Percentiles rank a stretch among this genome's conserved stretches.
Conservation (phyloP, 2,329 filamentous ascomycete genomes). For the Neopestalotiopsis clavispora region DNA sequence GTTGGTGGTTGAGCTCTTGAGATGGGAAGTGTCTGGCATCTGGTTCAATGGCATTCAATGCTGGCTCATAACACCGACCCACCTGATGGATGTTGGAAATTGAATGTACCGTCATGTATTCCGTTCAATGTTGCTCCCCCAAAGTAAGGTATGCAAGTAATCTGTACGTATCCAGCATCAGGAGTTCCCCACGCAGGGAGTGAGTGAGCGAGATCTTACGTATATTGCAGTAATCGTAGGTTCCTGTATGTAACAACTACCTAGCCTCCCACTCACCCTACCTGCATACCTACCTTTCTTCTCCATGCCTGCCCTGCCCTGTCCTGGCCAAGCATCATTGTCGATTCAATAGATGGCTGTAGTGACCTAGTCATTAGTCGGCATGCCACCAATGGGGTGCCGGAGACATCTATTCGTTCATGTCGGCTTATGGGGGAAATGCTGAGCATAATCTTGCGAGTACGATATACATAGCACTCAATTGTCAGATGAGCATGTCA, state of each 20-base stretch:
- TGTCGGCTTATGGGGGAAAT: too few relatives aligned
- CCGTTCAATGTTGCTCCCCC: not conserved
- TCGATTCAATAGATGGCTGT: not conserved
- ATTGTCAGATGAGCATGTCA: too few relatives aligned
- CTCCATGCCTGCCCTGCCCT: not conserved
- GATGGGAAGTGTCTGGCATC: too few relatives aligned
- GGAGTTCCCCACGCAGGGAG: not conserved
- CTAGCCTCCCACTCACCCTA: not conserved
- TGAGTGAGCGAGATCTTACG: not conserved
- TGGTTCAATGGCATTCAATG: too few relatives aligned
- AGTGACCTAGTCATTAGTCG: too few relatives aligned
- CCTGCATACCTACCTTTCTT: not conserved
- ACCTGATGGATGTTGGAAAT: not conserved
- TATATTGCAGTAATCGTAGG: not conserved
- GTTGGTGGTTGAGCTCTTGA: too few relatives aligned
- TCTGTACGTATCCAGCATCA: not conserved
- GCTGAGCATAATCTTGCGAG: too few relatives aligned
- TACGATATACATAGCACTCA: too few relatives aligned
- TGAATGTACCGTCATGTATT: not conserved
- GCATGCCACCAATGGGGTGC: too few relatives aligned
- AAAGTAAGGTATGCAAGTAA: not conserved
- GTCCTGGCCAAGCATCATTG: not conserved
- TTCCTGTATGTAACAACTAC: not conserved
- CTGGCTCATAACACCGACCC: too few relatives aligned
- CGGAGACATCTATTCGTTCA: too few relatives aligned